Evolutionary conservation across 495 filamentous ascomycete genomes (phyloP).

Genomic region (Talaromyces borbonicus): DNA sequence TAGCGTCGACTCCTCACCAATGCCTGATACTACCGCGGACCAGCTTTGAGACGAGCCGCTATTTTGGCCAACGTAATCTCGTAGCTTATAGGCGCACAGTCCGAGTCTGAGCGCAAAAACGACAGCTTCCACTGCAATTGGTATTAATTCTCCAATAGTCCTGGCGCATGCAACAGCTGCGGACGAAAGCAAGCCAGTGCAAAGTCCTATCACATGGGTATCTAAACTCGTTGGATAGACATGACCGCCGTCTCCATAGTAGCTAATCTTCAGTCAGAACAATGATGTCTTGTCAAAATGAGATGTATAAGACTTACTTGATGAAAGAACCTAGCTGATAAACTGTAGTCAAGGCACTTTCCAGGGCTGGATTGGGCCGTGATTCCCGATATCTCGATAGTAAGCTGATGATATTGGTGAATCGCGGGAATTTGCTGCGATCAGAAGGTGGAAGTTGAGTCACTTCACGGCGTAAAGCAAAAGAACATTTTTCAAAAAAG

Average conservation of each 20-base stretch:
- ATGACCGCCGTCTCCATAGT: slow-evolving; percentile 43
- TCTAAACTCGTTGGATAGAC: slow-evolving; percentile 34
- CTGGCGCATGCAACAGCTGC: slow-evolving; percentile 58
- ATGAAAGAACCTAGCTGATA: slow-evolving; percentile 69
- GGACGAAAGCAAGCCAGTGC: slow-evolving; percentile 64
- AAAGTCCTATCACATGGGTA: slow-evolving; percentile 44
- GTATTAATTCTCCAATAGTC: slow-evolving; percentile 58
- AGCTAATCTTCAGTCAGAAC: slow-evolving; percentile 17
- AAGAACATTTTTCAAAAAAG: slow-evolving; percentile 53
- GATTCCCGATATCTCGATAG: slow-evolving; percentile 56
- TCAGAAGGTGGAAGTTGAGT: slow-evolving; percentile 48
- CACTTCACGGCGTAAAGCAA: slow-evolving; percentile 56
- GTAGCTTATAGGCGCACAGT: slow-evolving; percentile 40
- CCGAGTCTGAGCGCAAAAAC: slow-evolving; percentile 66
- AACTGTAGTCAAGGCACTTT: slow-evolving; percentile 60
- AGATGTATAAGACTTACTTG: slow-evolving; percentile 41
- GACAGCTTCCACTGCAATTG: slow-evolving; percentile 58
- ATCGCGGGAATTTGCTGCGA: slow-evolving; percentile 53
- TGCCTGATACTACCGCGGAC: slow-evolving; percentile 31
- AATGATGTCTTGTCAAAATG: not conserved
- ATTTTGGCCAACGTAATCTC: slow-evolving; percentile 23
- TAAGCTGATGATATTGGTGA: slow-evolving; percentile 59
- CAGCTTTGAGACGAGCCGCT: slow-evolving; percentile 21
- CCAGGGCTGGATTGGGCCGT: slow-evolving; percentile 46
- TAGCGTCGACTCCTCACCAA: slow-evolving; percentile 20